Evolutionary conservation across 202 grass and related monocot genomes (phyloP), one percentile per base, ranked within the genome.

Genomic region (Digitaria exilis): DNA sequence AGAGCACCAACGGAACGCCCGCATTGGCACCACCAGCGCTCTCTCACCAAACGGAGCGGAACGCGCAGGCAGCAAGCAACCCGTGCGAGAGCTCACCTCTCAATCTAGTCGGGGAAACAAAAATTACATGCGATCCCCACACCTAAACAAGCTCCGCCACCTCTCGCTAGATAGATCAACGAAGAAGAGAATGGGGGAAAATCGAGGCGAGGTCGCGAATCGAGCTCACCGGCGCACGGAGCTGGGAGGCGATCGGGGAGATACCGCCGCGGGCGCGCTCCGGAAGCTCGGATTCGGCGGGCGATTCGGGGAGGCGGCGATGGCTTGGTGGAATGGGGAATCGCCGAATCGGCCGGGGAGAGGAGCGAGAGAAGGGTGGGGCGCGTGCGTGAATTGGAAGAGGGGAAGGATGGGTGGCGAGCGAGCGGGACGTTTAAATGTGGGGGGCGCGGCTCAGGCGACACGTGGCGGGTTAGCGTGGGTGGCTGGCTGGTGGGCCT

Each of bases 391-490:
- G 72, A 43, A 66, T 35, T 32, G 39, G 29, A 39, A n/a, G 45
- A 43, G 46, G 41, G 45, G 25, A 12, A 15, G 12, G 76, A 78
- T 42, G 49, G 37, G 39, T 72, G 37, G 63, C 71, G 67, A 16
- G 69, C 79, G 57, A 81, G 82, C 69, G 88, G 77, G 73, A 86
- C 78, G 46, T 89, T 89, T 82, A 78, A 89, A 85, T 48, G 65
- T 25, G 35, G 72, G 35, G 54, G 25, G 22, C 52, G 24, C 22
- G 74, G 34, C 7, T 29, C 10, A 29, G 25, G 21, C 18, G 62
- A 75, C 57, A 82, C 78, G 78, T 89, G 87, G 54, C 83, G 9
- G 71, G 77, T 24, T 24, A 2, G 25, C 14, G 65, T 5, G 52
- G 21, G 19, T 58, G 22, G 2, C 25, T 6, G 24, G n/a, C 22